Evolutionary conservation across 352 stramenopile genomes (phyloP).

Genomic region (Phytopythium cucurbitacearum): DNA sequence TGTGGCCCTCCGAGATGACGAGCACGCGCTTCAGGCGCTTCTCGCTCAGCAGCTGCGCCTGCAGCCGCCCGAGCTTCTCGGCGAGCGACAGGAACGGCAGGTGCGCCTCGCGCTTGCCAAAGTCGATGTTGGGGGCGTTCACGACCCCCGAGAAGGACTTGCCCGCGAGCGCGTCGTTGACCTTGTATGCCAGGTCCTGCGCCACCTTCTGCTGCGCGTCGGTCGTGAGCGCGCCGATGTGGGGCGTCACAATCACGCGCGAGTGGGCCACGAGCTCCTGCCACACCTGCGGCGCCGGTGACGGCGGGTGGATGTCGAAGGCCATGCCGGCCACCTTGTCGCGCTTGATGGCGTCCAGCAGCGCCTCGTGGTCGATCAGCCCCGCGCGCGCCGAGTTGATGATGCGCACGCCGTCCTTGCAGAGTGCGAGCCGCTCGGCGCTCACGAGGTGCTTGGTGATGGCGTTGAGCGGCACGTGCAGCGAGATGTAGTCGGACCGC

Average conservation of each 20-base stretch:
- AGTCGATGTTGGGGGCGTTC: slow-evolving; percentile 94
- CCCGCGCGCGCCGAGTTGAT: slow-evolving; percentile 94
- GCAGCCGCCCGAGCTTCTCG: slow-evolving; percentile 89
- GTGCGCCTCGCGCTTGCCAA: slow-evolving; percentile 70
- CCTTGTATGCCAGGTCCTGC: slow-evolving; percentile 86
- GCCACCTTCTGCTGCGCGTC: slow-evolving; percentile 94
- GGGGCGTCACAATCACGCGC: slow-evolving; percentile 91
- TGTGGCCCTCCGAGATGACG: slow-evolving; percentile 76
- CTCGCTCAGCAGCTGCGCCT: slow-evolving; percentile 80
- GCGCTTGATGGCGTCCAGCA: slow-evolving; percentile 84
- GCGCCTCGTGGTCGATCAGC: slow-evolving; percentile 90
- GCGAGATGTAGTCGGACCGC: slow-evolving; percentile 93
- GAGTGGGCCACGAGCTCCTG: slow-evolving; percentile 81
- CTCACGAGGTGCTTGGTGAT: slow-evolving; percentile 91
- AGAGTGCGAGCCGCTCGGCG: slow-evolving; percentile 66
- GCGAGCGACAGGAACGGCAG: slow-evolving; percentile 86
- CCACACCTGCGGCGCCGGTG: slow-evolving; percentile 43
- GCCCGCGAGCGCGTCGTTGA: slow-evolving; percentile 89
- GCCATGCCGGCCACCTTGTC: slow-evolving; percentile 73
- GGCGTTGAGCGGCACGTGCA: slow-evolving; percentile 96
- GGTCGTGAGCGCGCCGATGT: slow-evolving; percentile 93
- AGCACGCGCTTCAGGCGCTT: slow-evolving; percentile 61
- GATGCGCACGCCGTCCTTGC: slow-evolving; percentile 91
- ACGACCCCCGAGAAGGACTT: slow-evolving; percentile 92
- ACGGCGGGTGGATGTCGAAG: slow-evolving; percentile 60